Evolutionary conservation across 1,284 basidiomycete species (phyloP).

Genomic region (Meripilus lineatus): DNA sequence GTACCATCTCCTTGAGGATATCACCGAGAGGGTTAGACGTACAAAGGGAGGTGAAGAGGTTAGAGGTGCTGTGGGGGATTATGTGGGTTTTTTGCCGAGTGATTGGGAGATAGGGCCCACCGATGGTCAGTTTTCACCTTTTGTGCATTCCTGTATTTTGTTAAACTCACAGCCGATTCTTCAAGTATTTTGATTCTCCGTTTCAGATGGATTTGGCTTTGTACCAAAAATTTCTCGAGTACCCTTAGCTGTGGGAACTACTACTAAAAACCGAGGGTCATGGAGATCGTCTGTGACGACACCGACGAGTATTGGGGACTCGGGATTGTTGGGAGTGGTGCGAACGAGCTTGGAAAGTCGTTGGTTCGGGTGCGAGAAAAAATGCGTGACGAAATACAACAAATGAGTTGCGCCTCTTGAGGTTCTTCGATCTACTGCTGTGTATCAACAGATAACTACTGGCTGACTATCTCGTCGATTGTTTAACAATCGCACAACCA

Average conservation of each 20-base stretch:
- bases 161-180: no score
- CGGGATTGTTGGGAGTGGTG: slow-evolving; percentile 41
- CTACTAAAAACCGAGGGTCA: slow-evolving; percentile 46
- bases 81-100: slow-evolving; percentile 33
- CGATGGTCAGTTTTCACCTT: slow-evolving; percentile 34
- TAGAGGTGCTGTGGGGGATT: slow-evolving; percentile 39
- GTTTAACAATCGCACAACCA: no score
- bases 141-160: not conserved
- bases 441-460: no score
- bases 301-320: slow-evolving; percentile 55
- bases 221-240: slow-evolving; percentile 46
- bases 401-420: no score
- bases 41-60: slow-evolving; percentile 37
- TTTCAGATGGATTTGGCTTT: slow-evolving; percentile 57
- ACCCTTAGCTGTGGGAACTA: slow-evolving; percentile 40
- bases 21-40: slow-evolving; percentile 46
- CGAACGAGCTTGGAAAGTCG: slow-evolving; percentile 54
- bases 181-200: slow-evolving; percentile 2
- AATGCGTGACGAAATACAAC: slow-evolving; percentile 36
- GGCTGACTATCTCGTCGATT: no score
- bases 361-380: slow-evolving; percentile 48
- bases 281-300: slow-evolving; percentile 43
- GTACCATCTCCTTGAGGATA: slow-evolving; percentile 57
- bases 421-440: no score
- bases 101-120: slow-evolving; percentile 52